Conservation (phyloP, 306 rosid genomes). For the Trichosanthes truncata region DNA sequence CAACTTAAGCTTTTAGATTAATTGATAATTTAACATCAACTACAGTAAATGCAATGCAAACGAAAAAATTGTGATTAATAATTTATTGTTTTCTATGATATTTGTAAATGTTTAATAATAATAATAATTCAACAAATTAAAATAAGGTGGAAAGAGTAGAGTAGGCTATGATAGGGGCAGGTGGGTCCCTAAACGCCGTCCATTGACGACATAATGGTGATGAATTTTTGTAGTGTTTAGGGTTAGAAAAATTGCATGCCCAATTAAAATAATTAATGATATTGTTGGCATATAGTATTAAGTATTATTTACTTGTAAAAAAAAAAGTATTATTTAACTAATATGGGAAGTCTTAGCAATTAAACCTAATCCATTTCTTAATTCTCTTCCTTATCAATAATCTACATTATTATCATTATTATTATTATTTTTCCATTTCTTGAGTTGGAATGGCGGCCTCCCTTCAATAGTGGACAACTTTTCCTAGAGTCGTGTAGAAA, state of each 20-base stretch:
- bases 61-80: too few species aligned
- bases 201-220: constrained; percentile 3
- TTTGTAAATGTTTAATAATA: background rate
- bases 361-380: constrained; percentile 7
- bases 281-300: background rate
- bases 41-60: too few species aligned
- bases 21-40: too few species aligned
- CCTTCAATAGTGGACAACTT: background rate
- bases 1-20: too few species aligned
- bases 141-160: background rate
- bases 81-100: background rate
- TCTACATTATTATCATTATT: background rate
- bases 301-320: background rate
- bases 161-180: background rate
- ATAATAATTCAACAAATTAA: background rate
- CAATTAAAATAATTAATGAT: background rate
- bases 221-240: background rate
- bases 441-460: background rate
- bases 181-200: constrained; percentile 9
- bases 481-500: background rate
- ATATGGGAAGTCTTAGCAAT: background rate
- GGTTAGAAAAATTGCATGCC: background rate
- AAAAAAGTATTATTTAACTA: background rate
- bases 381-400: background rate
- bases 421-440: too few species aligned